These are phyloP conservation scores for Leishmania aethiopica DNA, from an alignment of 208 protist species.

Conservation along the genomic window DNA sequence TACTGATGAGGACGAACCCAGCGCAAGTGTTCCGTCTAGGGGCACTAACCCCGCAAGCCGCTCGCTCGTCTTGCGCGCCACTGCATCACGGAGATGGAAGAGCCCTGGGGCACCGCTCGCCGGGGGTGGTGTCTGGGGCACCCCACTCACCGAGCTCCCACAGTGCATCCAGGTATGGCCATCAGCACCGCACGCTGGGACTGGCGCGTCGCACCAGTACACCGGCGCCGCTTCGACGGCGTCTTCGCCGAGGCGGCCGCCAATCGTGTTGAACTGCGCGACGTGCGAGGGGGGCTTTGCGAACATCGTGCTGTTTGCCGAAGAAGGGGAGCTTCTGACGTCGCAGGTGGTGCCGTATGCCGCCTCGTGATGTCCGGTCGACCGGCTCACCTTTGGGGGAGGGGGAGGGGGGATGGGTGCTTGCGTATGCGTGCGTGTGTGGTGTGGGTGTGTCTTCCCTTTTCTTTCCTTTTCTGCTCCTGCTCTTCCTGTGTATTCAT, in stretches of 20 bases:
- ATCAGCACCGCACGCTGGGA: not conserved
- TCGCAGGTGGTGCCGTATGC: slow-evolving; percentile 19
- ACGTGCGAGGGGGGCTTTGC: slow-evolving; percentile 67
- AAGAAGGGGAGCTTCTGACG: slow-evolving; percentile 22
- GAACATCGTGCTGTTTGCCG: slow-evolving; percentile 49
- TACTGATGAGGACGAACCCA: not conserved
- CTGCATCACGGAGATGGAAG: not conserved
- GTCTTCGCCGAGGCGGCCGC: slow-evolving; percentile 3
- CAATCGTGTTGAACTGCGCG: slow-evolving; percentile 50
- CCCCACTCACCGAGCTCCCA: slow-evolving; percentile 11
- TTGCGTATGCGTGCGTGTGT: not conserved
- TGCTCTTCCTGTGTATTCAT: not conserved
- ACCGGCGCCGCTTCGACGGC: not conserved
- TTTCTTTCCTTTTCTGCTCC: not conserved
- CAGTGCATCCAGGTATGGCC: slow-evolving; percentile 28
- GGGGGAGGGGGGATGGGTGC: not conserved
- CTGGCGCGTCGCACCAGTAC: no score
- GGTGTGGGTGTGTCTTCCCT: not conserved
- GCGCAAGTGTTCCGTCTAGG: not conserved
- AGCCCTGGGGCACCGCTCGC: not conserved
- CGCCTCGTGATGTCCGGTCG: not conserved
- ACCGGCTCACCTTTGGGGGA: not conserved
- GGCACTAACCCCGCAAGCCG: not conserved
- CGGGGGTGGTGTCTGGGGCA: slow-evolving; percentile 13
- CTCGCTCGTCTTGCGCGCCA: not conserved